Base-by-base conservation (phyloP, 805 yeast species). In the Lachancea waltii region DNA sequence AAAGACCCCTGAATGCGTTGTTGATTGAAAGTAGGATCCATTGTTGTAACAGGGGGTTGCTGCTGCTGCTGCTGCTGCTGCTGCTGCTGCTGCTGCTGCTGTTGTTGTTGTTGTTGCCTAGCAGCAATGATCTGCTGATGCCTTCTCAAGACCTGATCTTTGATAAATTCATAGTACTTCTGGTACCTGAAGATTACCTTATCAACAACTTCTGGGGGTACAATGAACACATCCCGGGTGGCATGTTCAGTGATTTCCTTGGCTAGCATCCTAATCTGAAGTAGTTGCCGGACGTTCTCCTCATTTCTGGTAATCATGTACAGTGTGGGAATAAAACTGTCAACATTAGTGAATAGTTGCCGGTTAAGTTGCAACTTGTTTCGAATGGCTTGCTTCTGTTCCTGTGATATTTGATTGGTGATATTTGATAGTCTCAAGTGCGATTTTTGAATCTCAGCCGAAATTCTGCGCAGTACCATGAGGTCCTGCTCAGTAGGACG, bases 261-360 rank as follows among this genome's bases (percentile, higher is more conserved):
- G 30, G 85, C 77, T 80, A 85, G 80, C 43, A 77, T 72, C 60
- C 85, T 79, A 69, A 84, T 75, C 54, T 83, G 89, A 43, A 87
- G 70, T 42, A 87, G 72, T 48, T 84, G 74, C 51, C 76, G 78
- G 1, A 95, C 81, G 7, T 85, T 89, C 35, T 79, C 84, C 34
- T 70, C 72, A 56, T 82, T 83, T 49, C 80, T 77, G 1, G 95
- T 82, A 43, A 85, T 67, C 42, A 81, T 72, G 53, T 75, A 86
- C 51, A 84, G 85, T 53, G 83, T 79, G 25, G 94, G 86, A 28
- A 85, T 76, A 30, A 86, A 68, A 43, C 80, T 80, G 54, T 85
- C 94, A 13, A 82, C 81, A 45, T 80, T 72, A 25, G 77, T 70
- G 58, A 74, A 77, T 46, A 81, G 69, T 50, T 76, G 81, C 40